phyloP scores from a whole-genome alignment of 2,329 filamentous ascomycete species.

The Penicillium hesseltinei region DNA sequence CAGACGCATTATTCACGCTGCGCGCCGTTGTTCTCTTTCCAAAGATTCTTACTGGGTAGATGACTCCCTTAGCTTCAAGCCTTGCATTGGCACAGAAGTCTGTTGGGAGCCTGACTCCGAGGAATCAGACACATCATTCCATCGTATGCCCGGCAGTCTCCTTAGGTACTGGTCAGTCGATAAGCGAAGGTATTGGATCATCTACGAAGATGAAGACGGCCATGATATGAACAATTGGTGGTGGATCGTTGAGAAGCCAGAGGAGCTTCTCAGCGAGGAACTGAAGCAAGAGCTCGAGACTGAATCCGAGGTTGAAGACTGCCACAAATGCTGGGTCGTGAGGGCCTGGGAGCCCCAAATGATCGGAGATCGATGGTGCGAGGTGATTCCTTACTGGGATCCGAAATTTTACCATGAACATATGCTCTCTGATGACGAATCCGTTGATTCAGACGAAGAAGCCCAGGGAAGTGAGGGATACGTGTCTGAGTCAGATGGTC shows the following conservation, averaged over 20 bases:
- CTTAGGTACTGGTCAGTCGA: slow-evolving; percentile 12
- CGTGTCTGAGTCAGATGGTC: background rate
- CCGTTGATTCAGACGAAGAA: slow-evolving; percentile 5
- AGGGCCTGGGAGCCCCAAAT: slow-evolving; percentile 3
- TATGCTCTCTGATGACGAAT: slow-evolving; percentile 8
- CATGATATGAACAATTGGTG: background rate
- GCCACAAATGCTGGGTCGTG: slow-evolving; percentile 12
- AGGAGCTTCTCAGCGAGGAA: slow-evolving; percentile 8
- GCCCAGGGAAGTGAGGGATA: background rate
- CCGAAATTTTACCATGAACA: slow-evolving; percentile 12
- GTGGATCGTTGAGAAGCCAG: slow-evolving; percentile 13
- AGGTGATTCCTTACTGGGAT: slow-evolving; percentile 6
- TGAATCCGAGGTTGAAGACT: background rate
- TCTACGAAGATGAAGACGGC: background rate
- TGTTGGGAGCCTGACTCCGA: background rate
- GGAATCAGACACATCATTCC: slow-evolving; percentile 4
- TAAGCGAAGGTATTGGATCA: slow-evolving; percentile 10
- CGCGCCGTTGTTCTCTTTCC: slow-evolving; percentile 7
- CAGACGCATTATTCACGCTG: slow-evolving; percentile 2
- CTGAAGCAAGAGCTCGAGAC: background rate
- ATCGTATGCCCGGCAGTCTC: slow-evolving; percentile 1
- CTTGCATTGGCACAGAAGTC: slow-evolving; percentile 5
- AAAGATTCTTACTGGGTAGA: slow-evolving; percentile 5
- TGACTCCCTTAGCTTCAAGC: slow-evolving; percentile 3
- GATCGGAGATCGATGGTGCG: background rate